Base-by-base conservation (phyloP, 192 early-diverging fungal species). In the Podila minutissima region DNA sequence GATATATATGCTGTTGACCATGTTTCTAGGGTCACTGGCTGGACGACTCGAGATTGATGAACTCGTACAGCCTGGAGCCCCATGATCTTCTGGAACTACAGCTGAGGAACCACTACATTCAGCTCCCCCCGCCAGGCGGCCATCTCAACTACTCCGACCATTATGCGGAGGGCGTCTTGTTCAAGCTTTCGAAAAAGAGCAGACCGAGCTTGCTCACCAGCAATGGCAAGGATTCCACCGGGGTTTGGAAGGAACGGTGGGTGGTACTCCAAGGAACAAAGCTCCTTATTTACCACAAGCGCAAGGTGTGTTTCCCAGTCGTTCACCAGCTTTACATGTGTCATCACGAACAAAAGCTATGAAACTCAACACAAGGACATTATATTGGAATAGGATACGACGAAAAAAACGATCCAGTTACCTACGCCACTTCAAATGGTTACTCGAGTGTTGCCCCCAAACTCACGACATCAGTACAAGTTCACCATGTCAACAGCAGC, bases 181-280 rank as follows among this genome's bases (percentile, higher is more conserved):
- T 59, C 62, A 81, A 81, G 57, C 55, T 81, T 10, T 81, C 77
- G 19, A 81, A 81, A 32, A 81, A 81, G 67, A 81, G 58, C 31
- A 33, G 62, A 15, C 67, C 77, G 2, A 81, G 77, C 55, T 58
- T 73, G 66, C 49, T 81, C 19, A 69, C 77, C 0, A 59, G 38
- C 33, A 59, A 69, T 53, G 55, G 65, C 37, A 68, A 62, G 41
- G 77, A 81, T 28, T 51, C 77, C 9, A 13, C 29, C 12, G 77
- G 77, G 0, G 71, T 72, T 3, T 81, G 77, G 77, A 81, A 81
- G 38, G 77, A 81, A 51, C 65, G 77, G 1, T 81, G 77, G 77
- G 67, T 81, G 10, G 77, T 81, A 5, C 24, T 81, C 19, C 77
- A 81, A 57, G 77, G 77, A 3, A 59, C 71, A 2, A 81, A 61